These are phyloP conservation scores for Ceratobasidium papillatum DNA, from an alignment of 1,284 basidiomycete genomes.

Conservation along the genomic window DNA sequence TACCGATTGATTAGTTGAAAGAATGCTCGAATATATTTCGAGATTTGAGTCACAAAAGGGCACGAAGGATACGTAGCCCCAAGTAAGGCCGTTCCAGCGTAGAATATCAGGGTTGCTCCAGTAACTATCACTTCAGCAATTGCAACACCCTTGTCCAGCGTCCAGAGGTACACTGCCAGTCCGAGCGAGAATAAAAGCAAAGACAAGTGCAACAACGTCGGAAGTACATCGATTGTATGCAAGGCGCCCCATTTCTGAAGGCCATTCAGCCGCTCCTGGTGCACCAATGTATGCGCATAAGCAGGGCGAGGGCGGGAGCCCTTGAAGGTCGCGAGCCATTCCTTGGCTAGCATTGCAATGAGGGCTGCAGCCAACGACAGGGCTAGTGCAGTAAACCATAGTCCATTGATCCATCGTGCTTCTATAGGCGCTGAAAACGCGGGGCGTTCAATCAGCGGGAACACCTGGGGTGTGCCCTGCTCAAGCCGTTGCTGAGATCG, in stretches of 20 bases:
- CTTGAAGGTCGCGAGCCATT: conserved; percentile 14
- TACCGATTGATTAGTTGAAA: neutral
- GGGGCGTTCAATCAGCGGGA: neutral
- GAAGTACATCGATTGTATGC: conserved; percentile 10
- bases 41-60: conserved; percentile 11
- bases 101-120: neutral
- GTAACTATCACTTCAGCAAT: neutral
- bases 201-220: conserved; percentile 29
- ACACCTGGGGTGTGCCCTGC: neutral
- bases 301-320: neutral
- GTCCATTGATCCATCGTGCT: conserved; percentile 22
- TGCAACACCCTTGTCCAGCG: neutral
- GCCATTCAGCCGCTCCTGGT: neutral
- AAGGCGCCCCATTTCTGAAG: conserved; percentile 15
- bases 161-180: conserved; percentile 12
- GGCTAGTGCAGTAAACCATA: conserved; percentile 29
- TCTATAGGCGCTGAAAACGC: neutral
- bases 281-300: neutral
- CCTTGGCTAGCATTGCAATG: conserved; percentile 21
- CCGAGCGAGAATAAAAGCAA: conserved; percentile 27
- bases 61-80: neutral
- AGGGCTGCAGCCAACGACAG: conserved; percentile 4
- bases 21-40: neutral
- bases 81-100: neutral
- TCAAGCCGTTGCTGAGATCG: neutral